Evolutionary conservation across 176 grass and related monocot species (phyloP), one percentile per base, ranked within the genome.

Genomic region (Eragrostis nindensis): DNA sequence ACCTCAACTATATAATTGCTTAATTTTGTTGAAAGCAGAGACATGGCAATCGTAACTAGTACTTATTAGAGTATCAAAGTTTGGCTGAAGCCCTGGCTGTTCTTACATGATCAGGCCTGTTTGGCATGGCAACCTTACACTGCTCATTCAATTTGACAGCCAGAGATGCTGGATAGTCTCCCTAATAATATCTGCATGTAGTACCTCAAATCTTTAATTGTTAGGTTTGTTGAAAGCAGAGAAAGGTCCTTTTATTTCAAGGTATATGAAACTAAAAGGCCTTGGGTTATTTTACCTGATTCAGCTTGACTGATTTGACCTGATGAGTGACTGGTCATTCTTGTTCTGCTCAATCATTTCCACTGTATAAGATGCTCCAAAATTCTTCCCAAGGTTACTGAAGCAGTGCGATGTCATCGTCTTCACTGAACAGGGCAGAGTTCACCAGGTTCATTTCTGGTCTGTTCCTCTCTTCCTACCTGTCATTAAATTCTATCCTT

Each of bases 141-240:
- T 77, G 17, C 17, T 73, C 11, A 46, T n/a, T n/a, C n/a, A n/a
- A n/a, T n/a, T n/a, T n/a, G n/a, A n/a, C 40, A 44, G 41, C 41
- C 57, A 29, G 56, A 77, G 56, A 71, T 48, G 68, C 67, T 48
- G 43, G 43, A 48, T 9, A 63, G 48, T 29, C 68, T 70, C 43
- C 43, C 24, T 6, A 11, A 17, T 5, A 22, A 17, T 47, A 70
- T 2, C 22, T 16, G 25, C 22, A 62, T 66, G 48, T 16, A 61
- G 25, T 8, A 39, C 10, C 1, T 68, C 41, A 68, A 83, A 53
- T 24, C 41, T 72, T 22, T 21, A 79, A 29, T 27, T 69, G 14
- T 78, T 64, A 40, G 63, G 11, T 85, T 78, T 71, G n/a, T 78
- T 85, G n/a, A 49, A 66, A 74, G 21, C 22, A 66, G 47, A 53